Base-by-base conservation (phyloP, 371 early-diverging fungal genomes). In the Nematocida sp. region DNA sequence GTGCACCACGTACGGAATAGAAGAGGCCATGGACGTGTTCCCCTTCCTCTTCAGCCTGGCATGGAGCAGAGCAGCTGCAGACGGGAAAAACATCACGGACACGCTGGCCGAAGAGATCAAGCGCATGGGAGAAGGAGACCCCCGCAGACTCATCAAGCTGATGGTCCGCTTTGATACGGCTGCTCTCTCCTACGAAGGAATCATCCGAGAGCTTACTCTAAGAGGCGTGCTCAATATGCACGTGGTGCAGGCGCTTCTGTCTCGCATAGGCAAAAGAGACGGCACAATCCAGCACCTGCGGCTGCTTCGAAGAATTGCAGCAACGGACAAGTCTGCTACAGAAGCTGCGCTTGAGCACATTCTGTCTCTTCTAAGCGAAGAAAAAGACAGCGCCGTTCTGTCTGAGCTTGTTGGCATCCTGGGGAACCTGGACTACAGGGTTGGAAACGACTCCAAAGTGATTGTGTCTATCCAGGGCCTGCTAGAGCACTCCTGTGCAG, bases 1-100 rank as follows among this genome's bases (percentile, higher is more conserved):
- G 65, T 67, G 56, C 76, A 67, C 38, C 31, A 63, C 53, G 55
- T 70, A 77, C 23, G 43, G 78, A 8, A 80, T 80, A 64, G 77
- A 78, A 53, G 40, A 60, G 15, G 78, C 77, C 15, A 70, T 79
- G 21, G 37, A 62, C 7, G 46, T 62, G 31, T 70, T 70, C 62
- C 74, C 74, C 7, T 7, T 25, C 37, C 74, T 70, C 11, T 70
- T 70, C 34, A 8, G 40, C 2, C 48, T 70, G n/a, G 54, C 74
- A 7, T 70, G 74, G 74, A 23, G 60, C 23, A 46, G 74, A 50
- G 38, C 60, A 7, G n/a, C 74, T n/a, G 21, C 56, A 15, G 74
- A 70, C 32, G 74, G 74, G 27, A 60, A 50, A 21, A 70, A 55
- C 25, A 46, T 50, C 5, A 56, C 74, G 32, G 74, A 70, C 31